Conservation (phyloP, 2,329 filamentous ascomycete genomes). For the Ascochyta fabae region DNA sequence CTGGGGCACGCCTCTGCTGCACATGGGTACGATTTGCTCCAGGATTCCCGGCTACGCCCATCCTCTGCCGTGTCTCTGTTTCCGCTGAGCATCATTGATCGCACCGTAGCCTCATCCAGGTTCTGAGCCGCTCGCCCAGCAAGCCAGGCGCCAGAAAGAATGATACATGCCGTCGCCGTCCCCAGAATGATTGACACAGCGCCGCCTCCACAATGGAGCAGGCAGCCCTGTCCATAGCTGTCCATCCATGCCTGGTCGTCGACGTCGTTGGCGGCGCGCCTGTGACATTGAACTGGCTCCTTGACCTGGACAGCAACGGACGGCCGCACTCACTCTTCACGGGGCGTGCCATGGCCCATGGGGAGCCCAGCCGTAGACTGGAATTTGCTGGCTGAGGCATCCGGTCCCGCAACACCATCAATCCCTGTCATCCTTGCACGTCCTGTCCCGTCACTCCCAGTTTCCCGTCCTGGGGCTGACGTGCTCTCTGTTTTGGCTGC, state of each 20-base stretch:
- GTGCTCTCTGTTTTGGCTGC: constrained; percentile 39
- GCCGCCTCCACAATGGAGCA: constrained; percentile 18
- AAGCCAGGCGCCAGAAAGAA: constrained; percentile 24
- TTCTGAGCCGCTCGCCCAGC: constrained; percentile 20
- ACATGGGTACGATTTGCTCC: constrained; percentile 34
- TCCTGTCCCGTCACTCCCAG: constrained; percentile 14
- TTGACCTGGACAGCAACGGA: constrained; percentile 15
- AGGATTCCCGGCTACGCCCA: constrained; percentile 40
- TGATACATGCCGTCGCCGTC: constrained; percentile 26
- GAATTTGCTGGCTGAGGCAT: constrained; percentile 29
- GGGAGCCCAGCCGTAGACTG: constrained; percentile 2
- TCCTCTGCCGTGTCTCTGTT: constrained; percentile 24
- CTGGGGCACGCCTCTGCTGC: constrained; percentile 18
- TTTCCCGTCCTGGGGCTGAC: constrained; percentile 32
- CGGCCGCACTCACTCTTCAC: constrained; percentile 21
- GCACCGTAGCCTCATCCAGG: constrained; percentile 28
- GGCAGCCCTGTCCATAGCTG: constrained; percentile 1
- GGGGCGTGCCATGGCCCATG: constrained; percentile 14
- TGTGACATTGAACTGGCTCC: constrained; percentile 20
- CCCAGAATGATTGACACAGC: constrained; percentile 26
- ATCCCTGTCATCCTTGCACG: constrained; percentile 30
- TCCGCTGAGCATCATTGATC: constrained; percentile 25
- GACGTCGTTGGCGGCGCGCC: constrained; percentile 8
- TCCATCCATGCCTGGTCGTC: constrained; percentile 1
- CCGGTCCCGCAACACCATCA: constrained; percentile 24